phyloP scores from a whole-genome alignment of 2,329 filamentous ascomycete genomes.

The Teratosphaeria pseudoeucalypti region DNA sequence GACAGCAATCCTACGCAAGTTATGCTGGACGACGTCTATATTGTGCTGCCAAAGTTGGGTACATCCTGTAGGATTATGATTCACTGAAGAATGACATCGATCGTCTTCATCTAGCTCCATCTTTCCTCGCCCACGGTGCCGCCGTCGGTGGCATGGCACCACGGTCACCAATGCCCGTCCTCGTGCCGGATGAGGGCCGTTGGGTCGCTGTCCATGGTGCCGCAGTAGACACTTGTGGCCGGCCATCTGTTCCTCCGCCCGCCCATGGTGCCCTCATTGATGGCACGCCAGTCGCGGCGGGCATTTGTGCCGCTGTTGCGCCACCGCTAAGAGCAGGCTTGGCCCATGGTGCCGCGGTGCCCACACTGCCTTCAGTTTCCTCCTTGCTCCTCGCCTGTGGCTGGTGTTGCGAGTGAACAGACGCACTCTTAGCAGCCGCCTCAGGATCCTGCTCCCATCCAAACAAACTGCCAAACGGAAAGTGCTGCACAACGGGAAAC shows the following conservation, averaged over 20 bases:
- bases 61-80: no score
- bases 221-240: neutral
- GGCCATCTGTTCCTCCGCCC: neutral
- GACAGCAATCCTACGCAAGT: no score
- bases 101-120: neutral
- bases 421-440: slow-evolving; percentile 18
- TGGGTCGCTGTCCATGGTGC: neutral
- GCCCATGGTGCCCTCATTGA: slow-evolving; percentile 21
- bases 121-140: slow-evolving; percentile 13
- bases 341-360: slow-evolving; percentile 20
- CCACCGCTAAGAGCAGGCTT: slow-evolving; percentile 3
- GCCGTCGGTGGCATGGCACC: slow-evolving; percentile 5
- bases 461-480: slow-evolving; percentile 42
- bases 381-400: slow-evolving; percentile 15
- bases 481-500: slow-evolving; percentile 98
- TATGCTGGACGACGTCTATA: no score
- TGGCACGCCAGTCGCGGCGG: slow-evolving; percentile 18
- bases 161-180: neutral
- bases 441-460: slow-evolving; percentile 36
- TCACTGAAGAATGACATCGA: neutral
- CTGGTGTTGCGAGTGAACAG: slow-evolving; percentile 20
- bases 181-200: neutral
- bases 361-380: slow-evolving; percentile 3
- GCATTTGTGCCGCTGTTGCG: slow-evolving; percentile 13
- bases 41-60: no score